Conservation (phyloP, 345 rosid genomes). For the Citrus reticulata region DNA sequence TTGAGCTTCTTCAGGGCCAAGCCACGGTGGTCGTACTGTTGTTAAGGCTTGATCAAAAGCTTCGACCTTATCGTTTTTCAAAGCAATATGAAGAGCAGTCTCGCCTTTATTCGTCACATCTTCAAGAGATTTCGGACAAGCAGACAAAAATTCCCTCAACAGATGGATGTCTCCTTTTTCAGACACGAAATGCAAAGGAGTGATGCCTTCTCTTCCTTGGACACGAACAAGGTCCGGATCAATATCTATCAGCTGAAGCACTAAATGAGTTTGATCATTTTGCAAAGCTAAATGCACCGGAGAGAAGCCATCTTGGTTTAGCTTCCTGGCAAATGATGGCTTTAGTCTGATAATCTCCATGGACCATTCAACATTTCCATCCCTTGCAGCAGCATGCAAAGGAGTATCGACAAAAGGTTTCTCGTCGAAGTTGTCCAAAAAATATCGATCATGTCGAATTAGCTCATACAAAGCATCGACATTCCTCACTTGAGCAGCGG, state of each 20-base stretch:
- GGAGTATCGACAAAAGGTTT: slow-evolving; percentile 31
- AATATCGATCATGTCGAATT: slow-evolving; percentile 14
- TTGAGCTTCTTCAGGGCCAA: slow-evolving; percentile 2
- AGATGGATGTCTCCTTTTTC: background rate
- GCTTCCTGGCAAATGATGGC: slow-evolving; percentile 34
- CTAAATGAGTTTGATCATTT: background rate
- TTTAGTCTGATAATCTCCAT: slow-evolving; percentile 27
- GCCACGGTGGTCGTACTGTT: slow-evolving; percentile 1
- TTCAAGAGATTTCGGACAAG: slow-evolving; percentile 20
- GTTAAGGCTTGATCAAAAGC: background rate
- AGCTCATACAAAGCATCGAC: slow-evolving; percentile 19
- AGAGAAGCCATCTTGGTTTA: slow-evolving; percentile 20
- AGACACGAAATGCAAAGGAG: slow-evolving; percentile 12
- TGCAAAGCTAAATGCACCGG: slow-evolving; percentile 35
- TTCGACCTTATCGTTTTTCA: background rate
- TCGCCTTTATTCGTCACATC: slow-evolving; percentile 6
- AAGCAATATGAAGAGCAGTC: slow-evolving; percentile 22
- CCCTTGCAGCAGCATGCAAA: slow-evolving; percentile 28
- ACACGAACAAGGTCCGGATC: slow-evolving; percentile 17
- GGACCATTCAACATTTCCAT: slow-evolving; percentile 27
- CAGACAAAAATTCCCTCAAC: background rate
- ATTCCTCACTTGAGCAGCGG: slow-evolving; percentile 17
- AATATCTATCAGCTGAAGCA: background rate
- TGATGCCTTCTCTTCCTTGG: slow-evolving; percentile 18
- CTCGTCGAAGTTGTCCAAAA: slow-evolving; percentile 11